phyloP scores from a whole-genome alignment of 192 early-diverging fungal species.

The Jimgerdemannia lactiflua region DNA sequence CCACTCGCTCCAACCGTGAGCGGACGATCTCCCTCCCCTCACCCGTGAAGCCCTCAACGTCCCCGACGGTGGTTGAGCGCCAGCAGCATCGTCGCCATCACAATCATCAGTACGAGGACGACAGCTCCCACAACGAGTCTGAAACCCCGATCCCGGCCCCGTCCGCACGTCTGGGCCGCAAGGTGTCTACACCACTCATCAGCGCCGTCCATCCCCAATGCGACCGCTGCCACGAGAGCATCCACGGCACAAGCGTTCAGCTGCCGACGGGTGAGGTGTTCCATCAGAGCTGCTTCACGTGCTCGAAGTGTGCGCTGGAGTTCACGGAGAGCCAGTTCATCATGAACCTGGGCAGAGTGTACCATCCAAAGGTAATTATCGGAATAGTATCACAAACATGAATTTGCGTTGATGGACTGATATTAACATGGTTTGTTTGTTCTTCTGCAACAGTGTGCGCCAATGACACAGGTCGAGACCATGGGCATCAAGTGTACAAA shows the following conservation, averaged over 20 bases:
- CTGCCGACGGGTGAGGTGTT: slow-evolving; percentile 35
- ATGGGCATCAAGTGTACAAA: slow-evolving; percentile 30
- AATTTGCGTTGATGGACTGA: background rate
- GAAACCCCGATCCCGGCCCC: background rate
- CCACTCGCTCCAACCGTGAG: background rate
- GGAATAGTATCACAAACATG: background rate
- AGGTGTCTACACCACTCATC: background rate
- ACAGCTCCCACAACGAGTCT: slow-evolving; percentile 25
- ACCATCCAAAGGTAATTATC: slow-evolving; percentile 36
- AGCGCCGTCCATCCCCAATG: background rate
- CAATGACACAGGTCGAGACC: slow-evolving; percentile 17
- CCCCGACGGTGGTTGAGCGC: no score
- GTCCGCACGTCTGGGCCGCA: background rate
- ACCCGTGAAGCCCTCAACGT: no score
- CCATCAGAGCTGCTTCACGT: slow-evolving; percentile 42
- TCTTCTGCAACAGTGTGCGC: slow-evolving; percentile 17
- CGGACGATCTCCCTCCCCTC: background rate
- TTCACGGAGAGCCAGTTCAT: slow-evolving; percentile 45
- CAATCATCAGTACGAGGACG: slow-evolving; percentile 1
- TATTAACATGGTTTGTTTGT: background rate
- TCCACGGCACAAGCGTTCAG: slow-evolving; percentile 34
- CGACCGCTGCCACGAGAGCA: slow-evolving; percentile 35
- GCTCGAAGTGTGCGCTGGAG: slow-evolving; percentile 35
- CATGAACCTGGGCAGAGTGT: slow-evolving; percentile 31
- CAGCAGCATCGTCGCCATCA: no score